These are phyloP conservation scores for Acephala macrosclerotiorum DNA, from an alignment of 2,329 filamentous ascomycete genomes.

Conservation along the genomic window DNA sequence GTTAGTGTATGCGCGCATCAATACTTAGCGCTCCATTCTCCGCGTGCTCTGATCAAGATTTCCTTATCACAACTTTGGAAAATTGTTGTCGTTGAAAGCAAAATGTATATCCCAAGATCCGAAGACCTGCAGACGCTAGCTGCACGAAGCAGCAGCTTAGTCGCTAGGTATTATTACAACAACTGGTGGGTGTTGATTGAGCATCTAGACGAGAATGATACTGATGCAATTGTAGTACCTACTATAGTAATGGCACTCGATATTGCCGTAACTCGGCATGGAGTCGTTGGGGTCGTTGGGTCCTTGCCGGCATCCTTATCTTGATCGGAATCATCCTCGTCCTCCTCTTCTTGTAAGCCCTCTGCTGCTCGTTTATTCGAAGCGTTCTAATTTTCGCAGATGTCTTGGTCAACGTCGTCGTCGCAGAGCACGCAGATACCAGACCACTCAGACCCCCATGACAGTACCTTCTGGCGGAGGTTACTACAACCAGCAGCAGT, in stretches of 20 bases:
- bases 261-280: background rate
- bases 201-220: background rate
- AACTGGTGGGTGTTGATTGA: background rate
- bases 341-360: slow-evolving; percentile 12
- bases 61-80: background rate
- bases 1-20: background rate
- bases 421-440: background rate
- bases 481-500: slow-evolving; percentile 5
- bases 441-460: slow-evolving; percentile 12
- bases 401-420: slow-evolving; percentile 9
- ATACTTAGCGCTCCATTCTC: slow-evolving; percentile 1
- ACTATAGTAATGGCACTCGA: background rate
- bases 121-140: background rate
- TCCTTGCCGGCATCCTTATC: slow-evolving; percentile 10
- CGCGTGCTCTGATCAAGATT: background rate
- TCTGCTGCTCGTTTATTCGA: background rate
- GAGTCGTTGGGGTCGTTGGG: slow-evolving; percentile 8
- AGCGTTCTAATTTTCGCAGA: background rate
- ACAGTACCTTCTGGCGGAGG: background rate
- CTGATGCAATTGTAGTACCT: background rate
- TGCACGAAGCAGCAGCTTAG: background rate
- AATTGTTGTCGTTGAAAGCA: background rate
- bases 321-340: background rate
- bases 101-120: slow-evolving; percentile 4
- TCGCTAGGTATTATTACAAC: background rate